Percentiles rank a stretch among this genome's conserved stretches.
These are phyloP conservation scores for Cryphonectria naterciae DNA, from an alignment of 2,329 filamentous ascomycete genomes.

Conservation along the genomic window DNA sequence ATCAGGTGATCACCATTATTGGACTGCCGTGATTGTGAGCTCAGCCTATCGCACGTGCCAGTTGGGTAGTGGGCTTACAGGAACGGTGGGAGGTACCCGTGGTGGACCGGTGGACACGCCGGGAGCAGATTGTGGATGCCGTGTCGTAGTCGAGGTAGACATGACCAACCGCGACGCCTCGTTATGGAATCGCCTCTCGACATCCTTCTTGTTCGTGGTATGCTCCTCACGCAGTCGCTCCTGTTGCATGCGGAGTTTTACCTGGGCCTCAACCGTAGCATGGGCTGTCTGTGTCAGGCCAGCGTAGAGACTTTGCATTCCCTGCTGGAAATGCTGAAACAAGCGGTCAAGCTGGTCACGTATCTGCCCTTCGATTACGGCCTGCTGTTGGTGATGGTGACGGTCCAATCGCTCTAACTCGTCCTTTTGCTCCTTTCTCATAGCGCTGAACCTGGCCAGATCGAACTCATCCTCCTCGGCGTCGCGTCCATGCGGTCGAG, in stretches of 20 bases:
- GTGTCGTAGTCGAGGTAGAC: conserved; percentile 1
- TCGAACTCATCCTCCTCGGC: conserved; percentile 22
- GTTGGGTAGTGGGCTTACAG: neutral
- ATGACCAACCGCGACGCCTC: conserved; percentile 17
- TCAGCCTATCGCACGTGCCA: neutral
- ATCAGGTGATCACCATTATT: neutral
- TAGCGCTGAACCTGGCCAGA: conserved; percentile 18
- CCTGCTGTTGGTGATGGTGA: conserved; percentile 14
- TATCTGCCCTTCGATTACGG: conserved; percentile 20
- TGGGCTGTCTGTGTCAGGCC: conserved; percentile 19
- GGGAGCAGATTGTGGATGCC: neutral
- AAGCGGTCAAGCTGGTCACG: conserved; percentile 16
- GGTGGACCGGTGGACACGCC: neutral
- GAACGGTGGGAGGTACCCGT: neutral
- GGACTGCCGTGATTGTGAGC: conserved; percentile 1
- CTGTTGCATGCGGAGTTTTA: conserved; percentile 24
- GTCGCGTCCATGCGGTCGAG: conserved; percentile 5
- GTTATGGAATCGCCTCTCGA: conserved; percentile 24
- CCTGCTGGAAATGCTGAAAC: conserved; percentile 24
- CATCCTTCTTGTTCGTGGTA: conserved; percentile 14
- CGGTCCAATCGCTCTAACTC: conserved; percentile 24
- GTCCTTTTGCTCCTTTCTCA: conserved; percentile 26
- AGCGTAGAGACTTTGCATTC: conserved; percentile 23
- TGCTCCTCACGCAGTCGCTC: conserved; percentile 23
- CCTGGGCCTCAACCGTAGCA: conserved; percentile 23